Percentiles rank a stretch among this genome's conserved stretches.
phyloP scores from a whole-genome alignment of 305 asterid species.

The Fraxinus velutina region DNA sequence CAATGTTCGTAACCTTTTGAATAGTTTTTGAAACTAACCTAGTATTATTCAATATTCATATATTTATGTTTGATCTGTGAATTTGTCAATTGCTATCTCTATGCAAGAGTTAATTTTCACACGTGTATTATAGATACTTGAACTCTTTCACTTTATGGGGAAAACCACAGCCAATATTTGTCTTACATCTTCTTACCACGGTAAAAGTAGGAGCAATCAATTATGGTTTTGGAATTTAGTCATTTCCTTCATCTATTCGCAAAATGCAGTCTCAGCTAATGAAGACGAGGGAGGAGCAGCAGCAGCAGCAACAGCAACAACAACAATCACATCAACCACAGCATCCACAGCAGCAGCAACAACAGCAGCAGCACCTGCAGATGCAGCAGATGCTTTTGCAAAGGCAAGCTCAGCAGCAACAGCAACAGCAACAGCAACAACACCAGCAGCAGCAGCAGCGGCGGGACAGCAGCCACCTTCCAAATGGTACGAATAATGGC shows the following conservation, averaged over 20 bases:
- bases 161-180: not conserved
- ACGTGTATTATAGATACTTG: not conserved
- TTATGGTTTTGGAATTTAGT: constrained; percentile 6
- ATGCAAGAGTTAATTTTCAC: not conserved
- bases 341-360: constrained; percentile 36
- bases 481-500: constrained; percentile 77
- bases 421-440: constrained; percentile 52
- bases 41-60: not conserved
- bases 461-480: constrained; percentile 72
- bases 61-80: not conserved
- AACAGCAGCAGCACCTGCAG: constrained; percentile 39
- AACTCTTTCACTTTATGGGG: not conserved
- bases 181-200: not conserved
- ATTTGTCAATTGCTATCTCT: not conserved
- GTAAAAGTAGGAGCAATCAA: not conserved
- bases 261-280: constrained; percentile 74
- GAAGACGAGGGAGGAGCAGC: constrained; percentile 93
- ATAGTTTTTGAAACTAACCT: not conserved
- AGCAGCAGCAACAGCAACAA: constrained; percentile 54
- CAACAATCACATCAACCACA: constrained; percentile 48
- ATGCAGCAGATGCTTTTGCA: constrained; percentile 68
- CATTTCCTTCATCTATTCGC: constrained; percentile 4
- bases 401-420: constrained; percentile 74
- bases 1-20: not conserved
- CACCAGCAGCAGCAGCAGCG: constrained; percentile 57